phyloP scores from a whole-genome alignment of 805 yeast species.

The Yamadazyma olivae region DNA sequence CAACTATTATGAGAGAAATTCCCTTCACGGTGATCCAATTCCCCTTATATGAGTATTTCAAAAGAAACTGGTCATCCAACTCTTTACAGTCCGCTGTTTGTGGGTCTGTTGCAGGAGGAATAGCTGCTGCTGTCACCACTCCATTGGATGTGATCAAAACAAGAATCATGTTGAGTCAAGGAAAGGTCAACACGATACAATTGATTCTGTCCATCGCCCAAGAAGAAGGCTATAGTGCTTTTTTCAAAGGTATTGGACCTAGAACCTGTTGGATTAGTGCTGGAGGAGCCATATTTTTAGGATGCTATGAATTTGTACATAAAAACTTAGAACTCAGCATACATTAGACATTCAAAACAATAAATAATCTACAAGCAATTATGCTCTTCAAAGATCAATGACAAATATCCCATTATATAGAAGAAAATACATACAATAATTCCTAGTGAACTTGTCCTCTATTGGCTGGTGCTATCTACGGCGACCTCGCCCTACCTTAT shows the following conservation, averaged over 20 bases:
- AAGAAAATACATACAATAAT: too few species aligned
- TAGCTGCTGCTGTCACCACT: conserved; percentile 79
- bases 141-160: conserved; percentile 80
- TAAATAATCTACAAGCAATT: too few species aligned
- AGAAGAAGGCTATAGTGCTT: conserved; percentile 74
- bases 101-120: conserved; percentile 79
- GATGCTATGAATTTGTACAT: conserved; percentile 79
- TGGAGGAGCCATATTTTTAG: conserved; percentile 96
- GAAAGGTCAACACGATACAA: conserved; percentile 41
- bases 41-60: conserved; percentile 86
- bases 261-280: conserved; percentile 97
- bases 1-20: conserved; percentile 91
- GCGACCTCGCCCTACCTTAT: too few species aligned
- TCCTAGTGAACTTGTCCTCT: too few species aligned
- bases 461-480: too few species aligned
- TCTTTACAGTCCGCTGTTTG: conserved; percentile 51
- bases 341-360: too few species aligned
- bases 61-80: conserved; percentile 46
- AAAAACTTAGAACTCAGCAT: conserved; percentile 26
- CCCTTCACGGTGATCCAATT: conserved; percentile 96
- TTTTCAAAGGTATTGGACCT: conserved; percentile 87
- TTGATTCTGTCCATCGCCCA: conserved; percentile 52
- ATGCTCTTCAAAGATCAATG: too few species aligned
- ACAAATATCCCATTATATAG: too few species aligned
- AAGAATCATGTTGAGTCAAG: conserved; percentile 73